Evolutionary conservation across 805 yeast species (phyloP), one percentile per base, ranked within the genome.

Genomic region (Metschnikowia anglica): DNA sequence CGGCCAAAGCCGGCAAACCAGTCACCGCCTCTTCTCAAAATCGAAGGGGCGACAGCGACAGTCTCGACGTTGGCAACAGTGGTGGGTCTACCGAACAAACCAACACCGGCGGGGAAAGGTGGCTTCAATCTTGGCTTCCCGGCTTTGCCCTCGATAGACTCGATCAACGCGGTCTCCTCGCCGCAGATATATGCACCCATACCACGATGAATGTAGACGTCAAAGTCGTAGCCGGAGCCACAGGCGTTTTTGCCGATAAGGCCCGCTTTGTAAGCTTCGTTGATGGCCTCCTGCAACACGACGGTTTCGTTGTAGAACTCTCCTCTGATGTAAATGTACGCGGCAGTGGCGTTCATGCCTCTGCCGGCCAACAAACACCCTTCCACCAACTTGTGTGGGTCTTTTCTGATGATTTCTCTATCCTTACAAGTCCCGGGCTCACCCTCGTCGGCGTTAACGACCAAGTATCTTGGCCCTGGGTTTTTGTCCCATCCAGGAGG

Each of bases 401-500:
- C 95, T 65, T 88, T 88, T 64, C 95, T 79, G 61, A 88, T 83
- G 62, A 88, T 88, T 66, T 88, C 95, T 62, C 96, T 79, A 66
- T 88, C 96, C 70, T 88, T 88, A 68, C 96, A 88, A 39, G 96
- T 88, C 48, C 96, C 96, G 11, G 96, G 96, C 68, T 88, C 96
- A 56, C 96, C 96, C 70, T 88, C 96, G 71, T 88, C 96, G 43
- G 96, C 96, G 65, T 88, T 88, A 57, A 88, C 88, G 37, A 88
- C 95, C 54, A 88, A 75, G 62, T 86, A 86, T 59, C 95, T 78
- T 48, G 96, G 93, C n/a, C 96, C 96, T 12, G 68, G 69, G 67
- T 87, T 87, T 61, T 87, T 88, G 49, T 87, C 95, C 96, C 96
- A 87, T 46, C 93, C 93, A 42, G 96, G 96, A 34, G 96, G 96